phyloP scores from a whole-genome alignment of 345 rosid genomes.

The Brassica juncea region DNA sequence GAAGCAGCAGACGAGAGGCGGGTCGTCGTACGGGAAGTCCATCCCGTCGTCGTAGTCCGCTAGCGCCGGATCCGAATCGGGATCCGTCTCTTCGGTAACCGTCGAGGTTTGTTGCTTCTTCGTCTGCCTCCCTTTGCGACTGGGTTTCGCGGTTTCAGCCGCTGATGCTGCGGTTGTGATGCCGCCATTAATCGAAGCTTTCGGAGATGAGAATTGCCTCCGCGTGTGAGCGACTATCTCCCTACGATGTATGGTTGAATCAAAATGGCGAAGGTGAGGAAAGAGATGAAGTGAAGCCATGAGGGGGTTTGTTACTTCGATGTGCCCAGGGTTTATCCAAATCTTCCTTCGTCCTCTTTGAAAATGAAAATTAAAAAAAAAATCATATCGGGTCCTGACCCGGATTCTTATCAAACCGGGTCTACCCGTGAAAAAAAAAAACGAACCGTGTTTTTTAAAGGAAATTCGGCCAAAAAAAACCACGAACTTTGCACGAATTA shows the following conservation, averaged over 20 bases:
- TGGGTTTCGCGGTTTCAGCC: constrained; percentile 53
- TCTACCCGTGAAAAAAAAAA: background rate
- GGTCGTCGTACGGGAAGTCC: constrained; percentile 69
- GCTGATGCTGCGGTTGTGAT: constrained; percentile 44
- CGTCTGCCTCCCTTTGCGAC: constrained; percentile 67
- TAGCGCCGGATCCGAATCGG: constrained; percentile 31
- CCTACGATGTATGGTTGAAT: constrained; percentile 29
- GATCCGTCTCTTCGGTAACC: constrained; percentile 19
- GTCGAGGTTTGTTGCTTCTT: constrained; percentile 45
- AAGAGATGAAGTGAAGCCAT: constrained; percentile 59
- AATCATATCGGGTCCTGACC: background rate
- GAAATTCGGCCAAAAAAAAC: no score
- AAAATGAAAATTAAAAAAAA: no score
- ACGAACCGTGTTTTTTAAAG: background rate
- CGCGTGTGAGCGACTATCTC: constrained; percentile 9
- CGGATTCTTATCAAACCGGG: background rate
- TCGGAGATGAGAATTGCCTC: background rate
- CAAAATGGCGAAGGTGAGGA: constrained; percentile 47
- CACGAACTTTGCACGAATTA: no score
- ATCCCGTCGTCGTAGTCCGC: constrained; percentile 73
- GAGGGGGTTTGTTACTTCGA: constrained; percentile 12
- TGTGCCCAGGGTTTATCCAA: constrained; percentile 51
- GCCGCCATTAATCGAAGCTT: constrained; percentile 46
- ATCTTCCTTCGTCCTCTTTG: background rate
- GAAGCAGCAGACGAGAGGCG: constrained; percentile 86